Conservation (phyloP, 2,329 filamentous ascomycete species). For the Diaporthe vexans region DNA sequence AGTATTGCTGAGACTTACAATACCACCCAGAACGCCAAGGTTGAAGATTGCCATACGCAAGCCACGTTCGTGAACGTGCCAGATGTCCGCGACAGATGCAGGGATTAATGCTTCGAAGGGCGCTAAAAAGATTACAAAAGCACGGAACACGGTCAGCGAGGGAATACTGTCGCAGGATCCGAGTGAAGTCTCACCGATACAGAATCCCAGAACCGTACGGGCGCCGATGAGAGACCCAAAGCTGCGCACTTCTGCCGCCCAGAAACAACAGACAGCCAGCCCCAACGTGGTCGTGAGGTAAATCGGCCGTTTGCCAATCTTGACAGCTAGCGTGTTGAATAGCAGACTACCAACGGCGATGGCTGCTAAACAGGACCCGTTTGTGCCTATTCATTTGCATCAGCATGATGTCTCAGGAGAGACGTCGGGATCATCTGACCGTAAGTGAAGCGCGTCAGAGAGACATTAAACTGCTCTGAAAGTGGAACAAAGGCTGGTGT, state of each 20-base stretch:
- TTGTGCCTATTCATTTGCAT: slow-evolving; percentile 37
- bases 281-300: slow-evolving; percentile 52
- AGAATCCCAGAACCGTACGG: slow-evolving; percentile 52
- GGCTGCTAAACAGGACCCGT: slow-evolving; percentile 53
- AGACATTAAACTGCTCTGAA: slow-evolving; percentile 49
- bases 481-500: slow-evolving; percentile 53
- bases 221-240: slow-evolving; percentile 50
- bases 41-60: slow-evolving; percentile 57
- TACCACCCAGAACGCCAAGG: slow-evolving; percentile 56
- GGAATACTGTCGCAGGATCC: not conserved
- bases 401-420: not conserved
- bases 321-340: slow-evolving; percentile 54
- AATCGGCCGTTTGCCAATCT: slow-evolving; percentile 54
- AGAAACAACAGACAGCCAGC: slow-evolving; percentile 52
- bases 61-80: slow-evolving; percentile 59
- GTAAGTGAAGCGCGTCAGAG: slow-evolving; percentile 51
- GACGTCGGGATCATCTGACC: slow-evolving; percentile 41
- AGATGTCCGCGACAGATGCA: slow-evolving; percentile 57
- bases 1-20: slow-evolving; percentile 40
- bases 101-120: slow-evolving; percentile 56
- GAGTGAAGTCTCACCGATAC: slow-evolving; percentile 44
- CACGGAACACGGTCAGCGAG: not conserved
- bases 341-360: slow-evolving; percentile 53
- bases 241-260: slow-evolving; percentile 47
- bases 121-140: slow-evolving; percentile 43